A percentile compares a stretch with the other conserved stretches of the same genome.
Evolutionary conservation across 345 rosid genomes (phyloP).

Genomic region (Abelmoschus esculentus): DNA sequence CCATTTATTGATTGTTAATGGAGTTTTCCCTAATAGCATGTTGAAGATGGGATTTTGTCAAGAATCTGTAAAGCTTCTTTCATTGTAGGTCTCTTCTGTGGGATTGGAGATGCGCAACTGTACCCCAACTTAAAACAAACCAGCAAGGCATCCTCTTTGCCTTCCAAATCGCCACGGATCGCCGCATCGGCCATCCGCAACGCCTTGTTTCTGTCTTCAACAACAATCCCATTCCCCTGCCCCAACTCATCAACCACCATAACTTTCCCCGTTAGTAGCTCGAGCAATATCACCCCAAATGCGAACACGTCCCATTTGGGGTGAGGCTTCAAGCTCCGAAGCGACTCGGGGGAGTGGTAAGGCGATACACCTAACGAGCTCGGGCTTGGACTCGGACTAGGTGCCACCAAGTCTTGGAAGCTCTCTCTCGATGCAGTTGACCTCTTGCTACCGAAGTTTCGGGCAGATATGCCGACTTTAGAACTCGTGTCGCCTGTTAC

Average conservation of each 20-base stretch:
- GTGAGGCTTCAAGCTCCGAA: slow-evolving; percentile 68
- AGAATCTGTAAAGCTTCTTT: slow-evolving; percentile 71
- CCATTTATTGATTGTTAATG: slow-evolving; percentile 2
- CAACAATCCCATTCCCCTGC: slow-evolving; percentile 62
- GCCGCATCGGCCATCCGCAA: slow-evolving; percentile 57
- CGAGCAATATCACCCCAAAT: slow-evolving; percentile 71
- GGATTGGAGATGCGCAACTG: slow-evolving; percentile 71
- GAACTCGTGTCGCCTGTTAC: slow-evolving; percentile 53
- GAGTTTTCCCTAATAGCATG: slow-evolving; percentile 29
- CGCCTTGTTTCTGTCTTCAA: slow-evolving; percentile 53
- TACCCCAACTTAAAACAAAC: slow-evolving; percentile 70
- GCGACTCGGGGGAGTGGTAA: slow-evolving; percentile 79
- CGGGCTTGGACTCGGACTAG: slow-evolving; percentile 65
- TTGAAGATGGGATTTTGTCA: slow-evolving; percentile 48
- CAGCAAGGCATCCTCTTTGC: slow-evolving; percentile 74
- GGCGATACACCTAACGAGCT: slow-evolving; percentile 47
- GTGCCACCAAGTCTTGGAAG: slow-evolving; percentile 48
- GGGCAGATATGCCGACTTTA: slow-evolving; percentile 40
- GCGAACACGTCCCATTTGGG: slow-evolving; percentile 90
- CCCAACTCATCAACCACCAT: slow-evolving; percentile 68
- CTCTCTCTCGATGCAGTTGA: slow-evolving; percentile 34
- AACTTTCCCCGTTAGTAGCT: slow-evolving; percentile 69
- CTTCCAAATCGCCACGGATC: slow-evolving; percentile 74
- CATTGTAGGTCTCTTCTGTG: slow-evolving; percentile 82
- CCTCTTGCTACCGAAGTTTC: slow-evolving; percentile 74